These are phyloP conservation scores for Alternaria triticina DNA, from an alignment of 2,329 filamentous ascomycete species.

Conservation along the genomic window DNA sequence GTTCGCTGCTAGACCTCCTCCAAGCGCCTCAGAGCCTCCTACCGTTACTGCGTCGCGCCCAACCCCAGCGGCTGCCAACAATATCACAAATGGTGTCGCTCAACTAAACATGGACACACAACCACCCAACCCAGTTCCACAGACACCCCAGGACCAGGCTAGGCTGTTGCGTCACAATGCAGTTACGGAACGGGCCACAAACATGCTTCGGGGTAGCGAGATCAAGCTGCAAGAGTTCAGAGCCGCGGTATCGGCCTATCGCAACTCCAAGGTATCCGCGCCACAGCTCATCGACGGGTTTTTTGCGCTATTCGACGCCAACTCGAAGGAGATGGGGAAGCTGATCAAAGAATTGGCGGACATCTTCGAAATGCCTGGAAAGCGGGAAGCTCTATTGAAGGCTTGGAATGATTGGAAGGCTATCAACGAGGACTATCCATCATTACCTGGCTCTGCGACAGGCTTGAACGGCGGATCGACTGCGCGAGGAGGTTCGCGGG, in stretches of 20 bases:
- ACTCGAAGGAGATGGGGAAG: slow-evolving; percentile 81
- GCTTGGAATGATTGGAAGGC: slow-evolving; percentile 96
- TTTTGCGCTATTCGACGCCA: slow-evolving; percentile 84
- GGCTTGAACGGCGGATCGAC: slow-evolving; percentile 46
- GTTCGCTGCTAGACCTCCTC: slow-evolving; percentile 56
- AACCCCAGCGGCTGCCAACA: slow-evolving; percentile 17
- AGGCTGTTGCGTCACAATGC: slow-evolving; percentile 79
- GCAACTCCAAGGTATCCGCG: slow-evolving; percentile 71
- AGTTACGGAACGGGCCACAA: slow-evolving; percentile 84
- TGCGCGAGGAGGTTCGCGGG: slow-evolving; percentile 65
- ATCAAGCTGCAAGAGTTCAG: slow-evolving; percentile 81
- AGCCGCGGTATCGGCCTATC: slow-evolving; percentile 78
- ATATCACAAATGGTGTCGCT: slow-evolving; percentile 25
- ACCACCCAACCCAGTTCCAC: slow-evolving; percentile 32
- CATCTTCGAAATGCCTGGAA: slow-evolving; percentile 82
- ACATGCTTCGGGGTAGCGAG: slow-evolving; percentile 78
- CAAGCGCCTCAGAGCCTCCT: slow-evolving; percentile 43
- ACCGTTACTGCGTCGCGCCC: slow-evolving; percentile 50
- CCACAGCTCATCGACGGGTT: slow-evolving; percentile 83
- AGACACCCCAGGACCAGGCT: slow-evolving; percentile 78
- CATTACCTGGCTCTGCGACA: slow-evolving; percentile 71
- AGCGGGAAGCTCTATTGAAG: slow-evolving; percentile 74
- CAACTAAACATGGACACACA: slow-evolving; percentile 43
- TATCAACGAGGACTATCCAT: slow-evolving; percentile 94
- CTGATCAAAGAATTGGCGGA: slow-evolving; percentile 91